Conservation (phyloP, 2,329 filamentous ascomycete genomes). For the Cladosporium sp. region DNA sequence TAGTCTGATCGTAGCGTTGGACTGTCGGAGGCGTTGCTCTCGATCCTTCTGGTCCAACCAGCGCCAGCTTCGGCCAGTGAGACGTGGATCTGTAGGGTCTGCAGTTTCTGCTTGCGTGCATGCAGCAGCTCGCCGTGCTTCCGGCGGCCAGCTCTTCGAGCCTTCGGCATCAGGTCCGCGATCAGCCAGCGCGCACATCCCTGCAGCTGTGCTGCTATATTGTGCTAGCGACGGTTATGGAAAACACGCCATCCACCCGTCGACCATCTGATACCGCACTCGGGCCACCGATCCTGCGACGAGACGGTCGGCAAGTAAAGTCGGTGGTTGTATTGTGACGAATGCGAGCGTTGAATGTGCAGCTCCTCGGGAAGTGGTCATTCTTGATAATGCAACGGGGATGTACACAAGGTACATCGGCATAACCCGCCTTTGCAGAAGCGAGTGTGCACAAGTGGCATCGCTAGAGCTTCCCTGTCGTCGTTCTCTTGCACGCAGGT, state of each 20-base stretch:
- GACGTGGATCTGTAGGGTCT: slow-evolving; percentile 7
- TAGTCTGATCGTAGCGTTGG: neutral
- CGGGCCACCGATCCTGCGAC: neutral
- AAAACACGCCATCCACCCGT: slow-evolving; percentile 5
- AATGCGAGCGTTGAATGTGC: neutral
- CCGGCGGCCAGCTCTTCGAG: neutral
- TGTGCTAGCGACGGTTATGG: slow-evolving; percentile 1
- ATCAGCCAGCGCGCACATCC: neutral
- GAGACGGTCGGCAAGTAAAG: neutral
- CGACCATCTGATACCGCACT: slow-evolving; percentile 11
- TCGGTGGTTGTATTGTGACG: neutral
- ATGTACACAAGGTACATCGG: slow-evolving; percentile 8
- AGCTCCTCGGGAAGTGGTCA: neutral
- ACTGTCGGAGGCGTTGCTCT: neutral
- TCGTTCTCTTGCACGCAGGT: slow-evolving; percentile 7
- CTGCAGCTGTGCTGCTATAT: neutral
- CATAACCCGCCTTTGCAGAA: neutral
- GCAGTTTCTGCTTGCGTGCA: slow-evolving; percentile 7
- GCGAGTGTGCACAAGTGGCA: neutral
- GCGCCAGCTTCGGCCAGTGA: neutral
- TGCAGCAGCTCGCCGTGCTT: slow-evolving; percentile 1
- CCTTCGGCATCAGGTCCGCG: neutral
- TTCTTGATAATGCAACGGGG: neutral
- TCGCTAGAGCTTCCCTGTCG: slow-evolving; percentile 10
- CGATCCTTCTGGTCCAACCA: neutral